Base-by-base conservation (phyloP, 495 filamentous ascomycete species). In the Xeromyces bisporus region DNA sequence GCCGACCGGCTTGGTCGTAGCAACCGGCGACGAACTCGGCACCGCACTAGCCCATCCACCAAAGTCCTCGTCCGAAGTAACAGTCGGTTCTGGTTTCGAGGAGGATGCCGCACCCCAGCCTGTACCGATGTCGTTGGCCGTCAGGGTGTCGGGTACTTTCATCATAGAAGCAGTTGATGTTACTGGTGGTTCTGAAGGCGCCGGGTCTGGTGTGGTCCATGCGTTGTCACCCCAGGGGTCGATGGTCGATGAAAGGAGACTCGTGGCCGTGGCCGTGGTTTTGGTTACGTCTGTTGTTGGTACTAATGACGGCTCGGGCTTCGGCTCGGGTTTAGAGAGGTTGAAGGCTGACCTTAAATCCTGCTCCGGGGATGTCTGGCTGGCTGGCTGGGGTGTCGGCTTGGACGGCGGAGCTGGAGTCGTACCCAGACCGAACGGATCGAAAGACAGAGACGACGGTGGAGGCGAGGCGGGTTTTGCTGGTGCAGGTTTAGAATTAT, bases 41-140 rank as follows among this genome's bases (percentile, higher is more conserved):
- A 65, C 63, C 28, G 76, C 73, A 55, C 78, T 84, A 26, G 76
- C 77, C 85, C 85, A 94, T 14, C 84, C 84, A 10, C 85, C 85
- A 57, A 92, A 94, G 42, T 94, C 85, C 53, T 94, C 85, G 47
- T 94, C 85, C 0, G 71, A 72, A 17, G 71, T 66, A 2, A 89
- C 75, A 39, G 75, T 75, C 7, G 79, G 73, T 7, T 58, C 47
- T 0, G 57, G 49, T 37, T 63, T 60, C 2, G 46, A 29, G 3
- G 54, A 37, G n/a, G 43, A 25, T 8, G 52, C 32, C 1, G 44
- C 49, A 10, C 68, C 71, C 72, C 73, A 77, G 34, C 71, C 71
- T 37, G 63, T 56, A 33, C 65, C 64, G 26, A 59, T 50, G 15
- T 60, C 60, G 26, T 56, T 54, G 21, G 56, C 46, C 2, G 61